Base-by-base conservation (phyloP, 106 monocot species). In the Allium fistulosum region DNA sequence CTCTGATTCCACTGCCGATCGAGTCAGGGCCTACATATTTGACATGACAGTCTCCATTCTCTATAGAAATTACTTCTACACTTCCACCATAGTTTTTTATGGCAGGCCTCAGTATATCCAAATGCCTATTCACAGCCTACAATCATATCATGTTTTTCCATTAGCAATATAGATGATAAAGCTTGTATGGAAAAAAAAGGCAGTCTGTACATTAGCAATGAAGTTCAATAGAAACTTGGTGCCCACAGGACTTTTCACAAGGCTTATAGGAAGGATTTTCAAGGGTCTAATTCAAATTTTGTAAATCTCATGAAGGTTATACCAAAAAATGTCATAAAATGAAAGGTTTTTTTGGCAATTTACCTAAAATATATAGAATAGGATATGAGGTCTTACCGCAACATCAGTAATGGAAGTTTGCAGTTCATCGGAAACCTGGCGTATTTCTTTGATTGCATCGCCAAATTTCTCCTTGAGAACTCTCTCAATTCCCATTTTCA, bases 401-500 rank as follows among this genome's bases (percentile, higher is more conserved):
- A 79, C 83, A n/a, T 79, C 85, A 7, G 82, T 79, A 16, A 69
- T 67, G 5, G 65, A 49, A 46, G 15, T 66, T 26, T 73, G 75
- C 26, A 59, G 22, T 4, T 85, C 87, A 62, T 85, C 79, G 26
- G 56, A 49, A 22, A 88, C 94, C 75, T 94, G 87, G 9, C 77
- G 79, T 55, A 94, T 83, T 7, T 94, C 94, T 67, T 84, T 90
- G 59, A 94, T 55, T 49, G 90, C 80, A 9, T 90, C 83, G 7
- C 94, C 90, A 76, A 94, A 94, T 72, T 90, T 90, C 77, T 94
- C 94, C 63, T 83, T 94, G 62, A 94, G 67, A 17, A 94, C 94
- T 50, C 85, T 71, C 48, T 94, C 94, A 2, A 90, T 94, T 17
- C 90, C 94, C 94, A 94, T 90, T 74, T 80, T 94, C 94, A 94